Evolutionary conservation across 2,329 filamentous ascomycete genomes (phyloP).

Genomic region (Lachnellula occidentalis): DNA sequence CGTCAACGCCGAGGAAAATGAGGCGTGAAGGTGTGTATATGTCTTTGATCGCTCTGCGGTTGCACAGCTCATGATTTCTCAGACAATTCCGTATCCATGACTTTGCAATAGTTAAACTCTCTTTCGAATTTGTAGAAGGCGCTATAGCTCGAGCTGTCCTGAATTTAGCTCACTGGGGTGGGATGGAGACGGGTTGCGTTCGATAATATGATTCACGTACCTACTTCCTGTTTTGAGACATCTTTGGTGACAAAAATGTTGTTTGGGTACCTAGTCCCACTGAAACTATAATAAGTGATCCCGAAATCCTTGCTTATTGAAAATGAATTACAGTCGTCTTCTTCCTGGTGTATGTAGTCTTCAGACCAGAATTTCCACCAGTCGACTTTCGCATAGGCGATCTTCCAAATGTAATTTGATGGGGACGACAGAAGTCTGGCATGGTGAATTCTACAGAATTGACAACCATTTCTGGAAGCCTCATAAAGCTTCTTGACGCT

Average conservation of each 20-base stretch:
- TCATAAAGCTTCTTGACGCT: conserved; percentile 1
- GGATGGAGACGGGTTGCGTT: not conserved
- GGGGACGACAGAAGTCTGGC: conserved; percentile 1
- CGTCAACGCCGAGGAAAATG: conserved; percentile 1
- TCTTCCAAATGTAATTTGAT: not conserved
- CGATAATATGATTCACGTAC: not conserved
- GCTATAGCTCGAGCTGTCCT: conserved; percentile 3
- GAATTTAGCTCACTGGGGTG: not conserved
- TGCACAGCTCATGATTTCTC: conserved; percentile 1
- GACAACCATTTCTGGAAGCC: conserved; percentile 1
- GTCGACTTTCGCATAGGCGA: conserved; percentile 1
- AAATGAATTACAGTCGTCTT: not conserved
- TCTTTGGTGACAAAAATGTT: conserved; percentile 6
- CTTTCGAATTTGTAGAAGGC: conserved; percentile 2
- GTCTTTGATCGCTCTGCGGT: not conserved
- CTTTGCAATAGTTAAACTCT: conserved; percentile 5
- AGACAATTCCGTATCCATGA: conserved; percentile 5
- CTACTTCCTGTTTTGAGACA: conserved; percentile 1
- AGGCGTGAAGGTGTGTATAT: conserved; percentile 1
- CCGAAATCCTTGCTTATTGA: conserved; percentile 6
- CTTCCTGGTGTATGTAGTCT: not conserved
- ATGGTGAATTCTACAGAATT: conserved; percentile 7
- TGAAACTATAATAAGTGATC: conserved; percentile 2
- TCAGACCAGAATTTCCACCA: conserved; percentile 11
- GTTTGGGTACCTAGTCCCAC: not conserved